Evolutionary conservation across 192 early-diverging fungal species (phyloP), one percentile per base, ranked within the genome.

Genomic region (Podila verticillata): DNA sequence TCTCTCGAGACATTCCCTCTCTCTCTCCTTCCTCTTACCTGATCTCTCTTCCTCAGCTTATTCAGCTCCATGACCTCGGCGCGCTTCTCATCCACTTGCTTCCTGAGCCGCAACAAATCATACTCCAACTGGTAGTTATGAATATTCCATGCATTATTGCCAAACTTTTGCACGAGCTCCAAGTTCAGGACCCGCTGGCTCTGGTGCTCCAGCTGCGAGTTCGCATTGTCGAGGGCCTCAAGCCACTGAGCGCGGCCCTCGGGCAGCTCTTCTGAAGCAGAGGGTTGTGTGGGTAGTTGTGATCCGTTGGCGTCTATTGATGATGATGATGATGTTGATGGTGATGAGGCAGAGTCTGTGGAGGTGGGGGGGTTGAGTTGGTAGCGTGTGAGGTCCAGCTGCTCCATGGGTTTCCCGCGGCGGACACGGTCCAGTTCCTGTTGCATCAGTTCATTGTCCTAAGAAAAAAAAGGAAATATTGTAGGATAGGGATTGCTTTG

Each of bases 121-220:
- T 64, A 67, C 51, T 89, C 86, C 59, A 87, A 28, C 32, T 89
- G 88, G 56, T 83, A 89, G 59, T 89, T 89, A 29, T 89, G 88
- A 51, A 87, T 63, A 61, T 84, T 84, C 88, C 88, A 89, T 0
- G 88, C 83, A 81, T 89, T 89, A 34, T 75, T 73, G 26, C 88
- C 88, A 60, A 85, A 89, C 57, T 87, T 87, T 70, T 82, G 82
- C 5, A 89, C 67, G 19, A 89, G 59, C 36, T 87, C 88, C 61
- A 89, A 54, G 65, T 89, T 81, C 60, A 72, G n/a, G 75, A 84
- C 83, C 79, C 88, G 70, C 35, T 84, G 80, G 49, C 81, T 84
- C 61, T 87, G 86, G 29, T 85, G 83, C 63, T 87, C 83, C 24
- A 87, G 60, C 54, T 89, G 88, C 29, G 86, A 72, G 51, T 89